Percentiles rank a stretch among this genome's conserved stretches.
phyloP scores from a whole-genome alignment of 331 rosid genomes.

The Quercus lobata region DNA sequence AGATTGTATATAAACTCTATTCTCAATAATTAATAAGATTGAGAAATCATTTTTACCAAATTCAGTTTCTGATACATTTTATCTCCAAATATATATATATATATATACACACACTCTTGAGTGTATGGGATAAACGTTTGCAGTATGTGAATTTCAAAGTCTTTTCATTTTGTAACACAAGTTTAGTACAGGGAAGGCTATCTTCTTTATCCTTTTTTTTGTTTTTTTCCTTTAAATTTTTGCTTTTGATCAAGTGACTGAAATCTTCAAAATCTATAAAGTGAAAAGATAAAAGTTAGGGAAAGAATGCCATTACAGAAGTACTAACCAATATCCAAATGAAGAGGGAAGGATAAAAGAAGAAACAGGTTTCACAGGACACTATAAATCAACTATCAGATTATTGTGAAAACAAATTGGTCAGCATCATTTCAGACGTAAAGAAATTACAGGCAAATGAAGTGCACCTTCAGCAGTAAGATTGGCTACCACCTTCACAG shows the following conservation, averaged over 20 bases:
- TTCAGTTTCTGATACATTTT: too few species aligned
- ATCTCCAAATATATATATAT: too few species aligned
- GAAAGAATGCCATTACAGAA: background rate
- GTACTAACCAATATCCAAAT: background rate
- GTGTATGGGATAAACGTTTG: background rate
- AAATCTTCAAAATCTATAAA: background rate
- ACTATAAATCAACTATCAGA: too few species aligned
- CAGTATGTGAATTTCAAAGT: background rate
- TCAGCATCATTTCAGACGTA: background rate
- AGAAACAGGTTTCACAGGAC: background rate
- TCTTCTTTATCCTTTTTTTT: background rate
- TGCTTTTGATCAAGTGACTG: background rate
- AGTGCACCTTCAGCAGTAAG: constrained; percentile 73
- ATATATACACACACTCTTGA: background rate
- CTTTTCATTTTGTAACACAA: background rate
- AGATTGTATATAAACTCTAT: too few species aligned
- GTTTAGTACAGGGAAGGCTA: background rate
- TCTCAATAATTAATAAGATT: too few species aligned
- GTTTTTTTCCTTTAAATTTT: background rate
- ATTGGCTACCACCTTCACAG: constrained; percentile 71
- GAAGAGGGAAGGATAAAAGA: background rate
- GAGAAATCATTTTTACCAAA: too few species aligned
- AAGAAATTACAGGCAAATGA: constrained; percentile 7
- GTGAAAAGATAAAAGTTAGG: background rate
- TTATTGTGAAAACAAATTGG: background rate